Conservation (phyloP, 805 yeast genomes). For the Lachancea lanzarotensis region DNA sequence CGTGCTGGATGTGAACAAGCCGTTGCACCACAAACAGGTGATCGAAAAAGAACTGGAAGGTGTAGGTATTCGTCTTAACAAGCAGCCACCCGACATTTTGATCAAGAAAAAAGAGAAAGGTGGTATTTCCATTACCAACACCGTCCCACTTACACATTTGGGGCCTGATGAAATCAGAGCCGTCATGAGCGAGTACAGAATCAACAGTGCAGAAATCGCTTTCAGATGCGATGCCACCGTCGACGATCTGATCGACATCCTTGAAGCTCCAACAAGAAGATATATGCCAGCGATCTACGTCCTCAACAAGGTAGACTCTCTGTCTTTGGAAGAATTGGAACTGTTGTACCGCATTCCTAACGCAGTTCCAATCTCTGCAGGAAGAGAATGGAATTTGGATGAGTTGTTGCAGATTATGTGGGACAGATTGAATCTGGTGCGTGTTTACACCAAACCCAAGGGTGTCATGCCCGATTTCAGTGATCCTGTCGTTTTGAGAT, state of each 20-base stretch:
- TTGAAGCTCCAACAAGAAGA: slow-evolving; percentile 84
- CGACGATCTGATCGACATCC: slow-evolving; percentile 90
- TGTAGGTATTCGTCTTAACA: slow-evolving; percentile 91
- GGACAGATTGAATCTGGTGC: slow-evolving; percentile 81
- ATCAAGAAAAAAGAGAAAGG: slow-evolving; percentile 93
- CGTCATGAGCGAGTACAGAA: slow-evolving; percentile 91
- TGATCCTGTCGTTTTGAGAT: slow-evolving; percentile 90
- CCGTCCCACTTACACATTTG: slow-evolving; percentile 85
- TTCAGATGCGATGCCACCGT: slow-evolving; percentile 97
- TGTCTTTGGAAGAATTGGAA: slow-evolving; percentile 89
- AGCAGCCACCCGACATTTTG: slow-evolving; percentile 85
- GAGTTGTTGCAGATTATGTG: slow-evolving; percentile 94
- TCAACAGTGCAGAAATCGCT: slow-evolving; percentile 93
- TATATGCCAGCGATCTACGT: slow-evolving; percentile 95
- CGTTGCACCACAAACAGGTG: slow-evolving; percentile 86
- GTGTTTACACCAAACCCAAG: slow-evolving; percentile 97
- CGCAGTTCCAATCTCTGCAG: slow-evolving; percentile 95
- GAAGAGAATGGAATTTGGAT: slow-evolving; percentile 94
- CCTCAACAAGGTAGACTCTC: slow-evolving; percentile 90
- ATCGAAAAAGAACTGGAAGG: slow-evolving; percentile 96
- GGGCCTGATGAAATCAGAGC: slow-evolving; percentile 93
- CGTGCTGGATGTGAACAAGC: slow-evolving; percentile 93
- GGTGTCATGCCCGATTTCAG: slow-evolving; percentile 88
- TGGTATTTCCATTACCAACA: slow-evolving; percentile 87
- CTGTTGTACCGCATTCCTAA: slow-evolving; percentile 86